These are phyloP conservation scores for Neocucurbitaria cava DNA, from an alignment of 2,329 filamentous ascomycete genomes.

Conservation along the genomic window DNA sequence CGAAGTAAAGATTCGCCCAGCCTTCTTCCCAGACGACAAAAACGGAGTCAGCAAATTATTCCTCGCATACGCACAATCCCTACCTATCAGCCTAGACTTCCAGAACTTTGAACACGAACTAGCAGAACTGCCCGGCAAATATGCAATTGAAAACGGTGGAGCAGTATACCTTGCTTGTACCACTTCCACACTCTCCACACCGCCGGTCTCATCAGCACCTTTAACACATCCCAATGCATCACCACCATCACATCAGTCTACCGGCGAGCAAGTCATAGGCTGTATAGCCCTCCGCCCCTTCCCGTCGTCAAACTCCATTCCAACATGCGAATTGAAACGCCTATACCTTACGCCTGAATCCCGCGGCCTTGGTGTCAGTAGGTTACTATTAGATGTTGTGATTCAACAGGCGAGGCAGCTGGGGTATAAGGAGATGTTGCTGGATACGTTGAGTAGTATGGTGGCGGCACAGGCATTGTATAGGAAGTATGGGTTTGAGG, in stretches of 20 bases:
- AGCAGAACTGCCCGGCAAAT: conserved; percentile 61
- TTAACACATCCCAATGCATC: conserved; percentile 11
- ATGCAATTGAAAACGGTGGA: conserved; percentile 54
- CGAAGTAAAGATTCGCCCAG: conserved; percentile 28
- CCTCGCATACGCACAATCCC: conserved; percentile 49
- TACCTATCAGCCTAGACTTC: conserved; percentile 64
- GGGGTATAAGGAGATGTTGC: conserved; percentile 60
- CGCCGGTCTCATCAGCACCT: background rate
- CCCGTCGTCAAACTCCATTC: conserved; percentile 5
- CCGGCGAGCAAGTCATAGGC: conserved; percentile 45
- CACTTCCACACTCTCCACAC: background rate
- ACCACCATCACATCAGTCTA: background rate
- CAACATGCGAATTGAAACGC: conserved; percentile 63
- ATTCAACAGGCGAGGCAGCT: conserved; percentile 55
- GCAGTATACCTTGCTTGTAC: conserved; percentile 56
- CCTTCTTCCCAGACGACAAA: conserved; percentile 53
- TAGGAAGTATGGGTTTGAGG: conserved; percentile 58
- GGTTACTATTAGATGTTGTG: conserved; percentile 54
- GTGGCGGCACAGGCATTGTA: conserved; percentile 59
- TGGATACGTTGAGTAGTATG: conserved; percentile 66
- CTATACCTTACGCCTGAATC: conserved; percentile 59
- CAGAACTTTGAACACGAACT: conserved; percentile 64
- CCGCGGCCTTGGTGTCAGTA: conserved; percentile 59
- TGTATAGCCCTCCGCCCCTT: conserved; percentile 60
- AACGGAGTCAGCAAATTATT: conserved; percentile 47